Evolutionary conservation across 1,284 basidiomycete species (phyloP).

Genomic region (Moniliophthora roreri): DNA sequence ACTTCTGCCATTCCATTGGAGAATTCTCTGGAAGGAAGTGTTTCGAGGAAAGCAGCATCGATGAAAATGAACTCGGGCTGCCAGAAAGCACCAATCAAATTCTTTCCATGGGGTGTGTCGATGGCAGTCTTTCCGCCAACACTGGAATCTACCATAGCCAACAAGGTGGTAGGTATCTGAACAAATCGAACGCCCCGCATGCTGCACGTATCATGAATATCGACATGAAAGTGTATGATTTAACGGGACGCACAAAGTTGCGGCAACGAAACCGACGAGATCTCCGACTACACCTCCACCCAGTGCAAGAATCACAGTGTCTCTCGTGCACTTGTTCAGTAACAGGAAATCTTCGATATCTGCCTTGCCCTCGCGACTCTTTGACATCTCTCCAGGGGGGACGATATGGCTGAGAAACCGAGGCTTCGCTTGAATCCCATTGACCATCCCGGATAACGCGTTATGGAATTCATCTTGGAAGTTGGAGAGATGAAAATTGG

Average conservation of each 20-base stretch:
- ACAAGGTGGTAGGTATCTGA: constrained; percentile 94
- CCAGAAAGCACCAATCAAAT: constrained; percentile 98
- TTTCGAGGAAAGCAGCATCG: constrained; percentile 94
- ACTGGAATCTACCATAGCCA: constrained; percentile 98
- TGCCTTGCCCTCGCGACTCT: constrained; percentile 91
- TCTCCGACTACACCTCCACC: constrained; percentile 98
- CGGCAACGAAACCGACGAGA: constrained; percentile 93
- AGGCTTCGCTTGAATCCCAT: constrained; percentile 37
- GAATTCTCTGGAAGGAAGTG: constrained; percentile 90
- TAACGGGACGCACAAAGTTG: constrained; percentile 93
- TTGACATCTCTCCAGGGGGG: constrained; percentile 90
- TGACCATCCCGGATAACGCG: constrained; percentile 20
- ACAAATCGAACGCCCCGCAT: constrained; percentile 84
- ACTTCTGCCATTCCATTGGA: constrained; percentile 99
- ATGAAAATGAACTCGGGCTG: constrained; percentile 98
- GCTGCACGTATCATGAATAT: constrained; percentile 32
- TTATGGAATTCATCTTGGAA: constrained; percentile 70
- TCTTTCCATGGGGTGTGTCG: constrained; percentile 94
- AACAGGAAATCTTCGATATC: constrained; percentile 94
- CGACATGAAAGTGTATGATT: not conserved
- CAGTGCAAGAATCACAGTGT: constrained; percentile 91
- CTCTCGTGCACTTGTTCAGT: constrained; percentile 86
- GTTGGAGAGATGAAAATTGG: constrained; percentile 69
- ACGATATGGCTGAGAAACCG: constrained; percentile 83
- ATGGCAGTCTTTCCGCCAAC: constrained; percentile 99